Evolutionary conservation across 129 eudicot genomes (phyloP).

Genomic region (Lactuca saligna): DNA sequence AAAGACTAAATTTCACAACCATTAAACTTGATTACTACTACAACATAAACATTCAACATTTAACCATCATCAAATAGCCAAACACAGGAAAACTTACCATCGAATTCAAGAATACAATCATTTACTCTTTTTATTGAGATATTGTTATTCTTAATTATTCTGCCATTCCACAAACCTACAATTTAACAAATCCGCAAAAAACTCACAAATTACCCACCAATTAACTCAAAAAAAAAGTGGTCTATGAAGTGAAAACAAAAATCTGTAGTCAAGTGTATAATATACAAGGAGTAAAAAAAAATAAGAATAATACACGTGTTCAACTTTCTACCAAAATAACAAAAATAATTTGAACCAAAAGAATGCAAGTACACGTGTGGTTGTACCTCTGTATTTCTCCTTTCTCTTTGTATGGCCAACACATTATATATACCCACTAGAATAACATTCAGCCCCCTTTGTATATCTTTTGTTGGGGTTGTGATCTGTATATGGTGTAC

Average conservation of each 20-base stretch:
- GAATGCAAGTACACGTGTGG: conserved; percentile 5
- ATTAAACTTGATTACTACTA: too few species aligned
- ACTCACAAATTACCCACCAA: not conserved
- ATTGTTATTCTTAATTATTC: too few species aligned
- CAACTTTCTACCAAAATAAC: conserved; percentile 26
- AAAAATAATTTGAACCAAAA: conserved; percentile 15
- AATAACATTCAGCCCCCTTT: conserved; percentile 9
- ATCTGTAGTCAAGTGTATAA: conserved; percentile 22
- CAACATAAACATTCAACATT: too few species aligned
- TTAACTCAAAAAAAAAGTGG: not conserved
- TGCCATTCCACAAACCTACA: too few species aligned
- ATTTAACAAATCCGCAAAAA: not conserved
- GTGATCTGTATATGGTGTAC: not conserved
- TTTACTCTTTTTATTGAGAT: too few species aligned
- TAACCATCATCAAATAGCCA: too few species aligned
- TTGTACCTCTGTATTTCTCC: conserved; percentile 28
- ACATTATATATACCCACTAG: conserved; percentile 18
- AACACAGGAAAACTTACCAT: too few species aligned
- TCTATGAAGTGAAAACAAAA: conserved; percentile 20
- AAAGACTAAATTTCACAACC: too few species aligned
- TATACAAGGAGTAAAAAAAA: conserved; percentile 22
- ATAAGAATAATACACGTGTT: conserved; percentile 8
- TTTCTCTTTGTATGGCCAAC: conserved; percentile 28
- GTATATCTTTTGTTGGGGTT: conserved; percentile 2
- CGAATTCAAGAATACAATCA: too few species aligned